Percentiles rank a stretch among this genome's conserved stretches.
These are phyloP conservation scores for Trypanosoma theileri DNA, from an alignment of 208 protist genomes.

Conservation along the genomic window DNA sequence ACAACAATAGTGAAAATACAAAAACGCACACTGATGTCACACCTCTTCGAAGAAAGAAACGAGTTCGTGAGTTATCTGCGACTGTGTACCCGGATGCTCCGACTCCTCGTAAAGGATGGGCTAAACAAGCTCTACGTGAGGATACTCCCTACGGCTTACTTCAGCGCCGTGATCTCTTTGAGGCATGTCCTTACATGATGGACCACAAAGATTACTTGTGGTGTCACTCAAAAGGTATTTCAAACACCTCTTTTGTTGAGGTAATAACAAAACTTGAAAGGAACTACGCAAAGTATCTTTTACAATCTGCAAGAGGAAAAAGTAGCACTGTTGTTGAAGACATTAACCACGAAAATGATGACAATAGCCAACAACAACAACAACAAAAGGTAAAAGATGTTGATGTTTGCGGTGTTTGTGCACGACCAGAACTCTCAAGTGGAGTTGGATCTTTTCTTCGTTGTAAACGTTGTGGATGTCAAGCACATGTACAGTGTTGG, in stretches of 20 bases:
- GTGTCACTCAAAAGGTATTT: constrained; percentile 39
- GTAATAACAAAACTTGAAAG: constrained; percentile 69
- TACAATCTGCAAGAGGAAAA: constrained; percentile 17
- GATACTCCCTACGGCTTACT: constrained; percentile 53
- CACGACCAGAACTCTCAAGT: constrained; percentile 2
- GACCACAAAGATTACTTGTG: constrained; percentile 73
- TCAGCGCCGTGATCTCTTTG: constrained; percentile 42
- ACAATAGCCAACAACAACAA: constrained; percentile 7
- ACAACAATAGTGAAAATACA: background rate
- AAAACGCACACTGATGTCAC: background rate
- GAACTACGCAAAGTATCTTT: constrained; percentile 51
- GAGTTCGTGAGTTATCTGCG: background rate
- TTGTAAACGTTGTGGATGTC: constrained; percentile 51
- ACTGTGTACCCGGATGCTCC: background rate
- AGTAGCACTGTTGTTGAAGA: constrained; percentile 5
- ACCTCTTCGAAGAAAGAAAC: background rate
- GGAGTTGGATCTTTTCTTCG: constrained; percentile 25
- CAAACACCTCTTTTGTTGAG: constrained; percentile 38
- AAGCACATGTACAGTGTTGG: constrained; percentile 67
- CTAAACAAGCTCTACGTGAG: constrained; percentile 23
- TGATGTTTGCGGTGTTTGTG: constrained; percentile 23
- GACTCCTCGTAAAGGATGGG: constrained; percentile 35
- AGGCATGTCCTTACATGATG: constrained; percentile 52
- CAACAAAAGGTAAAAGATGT: background rate
- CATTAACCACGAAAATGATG: constrained; percentile 12